Evolutionary conservation across 495 filamentous ascomycete genomes (phyloP).

Genomic region (Melanomma pulvis-pyrius): DNA sequence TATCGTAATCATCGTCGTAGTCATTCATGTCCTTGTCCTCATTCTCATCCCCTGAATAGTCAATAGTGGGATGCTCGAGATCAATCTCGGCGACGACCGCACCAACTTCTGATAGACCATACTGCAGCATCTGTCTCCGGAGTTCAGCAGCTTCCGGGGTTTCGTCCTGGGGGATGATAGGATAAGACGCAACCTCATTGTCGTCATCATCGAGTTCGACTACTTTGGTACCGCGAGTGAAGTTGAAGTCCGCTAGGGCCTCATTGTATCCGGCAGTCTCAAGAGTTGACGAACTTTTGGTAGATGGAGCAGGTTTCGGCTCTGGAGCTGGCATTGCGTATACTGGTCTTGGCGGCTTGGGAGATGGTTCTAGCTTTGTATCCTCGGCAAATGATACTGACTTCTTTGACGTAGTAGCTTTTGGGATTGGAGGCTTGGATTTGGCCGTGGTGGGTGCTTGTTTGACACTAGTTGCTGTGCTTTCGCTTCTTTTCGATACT

Average conservation of each 20-base stretch:
- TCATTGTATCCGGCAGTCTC: constrained; percentile 24
- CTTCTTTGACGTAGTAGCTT: constrained; percentile 32
- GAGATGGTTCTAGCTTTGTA: constrained; percentile 51
- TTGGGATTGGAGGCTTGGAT: neutral
- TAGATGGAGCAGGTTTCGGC: neutral
- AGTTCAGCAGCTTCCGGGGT: constrained; percentile 76
- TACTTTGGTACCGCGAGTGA: constrained; percentile 39
- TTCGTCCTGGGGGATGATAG: constrained; percentile 62
- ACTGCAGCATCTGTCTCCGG: constrained; percentile 89
- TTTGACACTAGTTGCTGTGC: neutral
- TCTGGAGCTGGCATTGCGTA: neutral
- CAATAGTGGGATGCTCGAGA: constrained; percentile 66
- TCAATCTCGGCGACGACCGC: constrained; percentile 92
- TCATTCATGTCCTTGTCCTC: constrained; percentile 50
- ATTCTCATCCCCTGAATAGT: constrained; percentile 52
- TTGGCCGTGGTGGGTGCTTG: too few relatives aligned
- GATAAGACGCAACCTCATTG: constrained; percentile 37
- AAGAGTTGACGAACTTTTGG: neutral
- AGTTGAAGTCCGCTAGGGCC: constrained; percentile 25
- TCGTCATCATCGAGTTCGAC: constrained; percentile 46
- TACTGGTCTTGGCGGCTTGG: neutral
- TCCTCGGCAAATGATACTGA: constrained; percentile 57
- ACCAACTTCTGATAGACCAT: constrained; percentile 80
- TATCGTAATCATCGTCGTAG: constrained; percentile 56
- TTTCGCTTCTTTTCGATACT: neutral